A percentile compares a stretch with the other conserved stretches of the same genome.
phyloP scores from a whole-genome alignment of 768 basidiomycete species.

The Lentinula guzmanii region DNA sequence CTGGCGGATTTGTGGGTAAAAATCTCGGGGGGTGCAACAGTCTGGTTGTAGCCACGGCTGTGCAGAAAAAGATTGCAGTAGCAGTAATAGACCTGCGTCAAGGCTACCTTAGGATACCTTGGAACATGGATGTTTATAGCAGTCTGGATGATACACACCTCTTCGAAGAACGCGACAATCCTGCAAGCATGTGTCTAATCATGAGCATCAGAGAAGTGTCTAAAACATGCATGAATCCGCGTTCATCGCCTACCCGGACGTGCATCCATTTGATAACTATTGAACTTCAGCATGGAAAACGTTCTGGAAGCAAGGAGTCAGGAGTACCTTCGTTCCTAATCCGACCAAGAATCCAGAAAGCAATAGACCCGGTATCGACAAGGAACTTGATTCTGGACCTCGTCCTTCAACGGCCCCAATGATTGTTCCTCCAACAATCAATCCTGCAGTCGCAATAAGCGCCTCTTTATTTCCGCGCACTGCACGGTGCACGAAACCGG shows the following conservation, averaged over 20 bases:
- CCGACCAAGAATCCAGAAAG: slow-evolving; percentile 54
- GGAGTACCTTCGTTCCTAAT: slow-evolving; percentile 45
- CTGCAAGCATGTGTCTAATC: slow-evolving; percentile 57
- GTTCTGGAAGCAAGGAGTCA: not conserved
- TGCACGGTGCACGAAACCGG: slow-evolving; percentile 52
- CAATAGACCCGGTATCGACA: slow-evolving; percentile 20
- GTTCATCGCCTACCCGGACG: slow-evolving; percentile 43
- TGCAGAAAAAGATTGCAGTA: slow-evolving; percentile 45
- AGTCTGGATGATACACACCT: slow-evolving; percentile 29
- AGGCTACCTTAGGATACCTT: slow-evolving; percentile 20
- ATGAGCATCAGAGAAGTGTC: not conserved
- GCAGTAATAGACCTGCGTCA: slow-evolving; percentile 54
- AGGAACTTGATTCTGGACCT: slow-evolving; percentile 20
- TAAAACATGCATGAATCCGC: not conserved
- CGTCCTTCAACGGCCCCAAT: slow-evolving; percentile 34
- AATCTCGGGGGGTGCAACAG: slow-evolving; percentile 27
- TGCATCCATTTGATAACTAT: slow-evolving; percentile 58
- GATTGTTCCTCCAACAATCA: slow-evolving; percentile 42
- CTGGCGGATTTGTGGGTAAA: slow-evolving; percentile 21
- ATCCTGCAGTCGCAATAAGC: slow-evolving; percentile 33
- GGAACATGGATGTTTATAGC: not conserved
- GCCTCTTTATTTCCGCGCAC: slow-evolving; percentile 39
- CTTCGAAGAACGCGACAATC: slow-evolving; percentile 48
- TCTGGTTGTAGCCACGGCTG: slow-evolving; percentile 40
- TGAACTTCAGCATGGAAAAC: not conserved